phyloP scores from a whole-genome alignment of 768 basidiomycete species.

The Mycena leptocephala region DNA sequence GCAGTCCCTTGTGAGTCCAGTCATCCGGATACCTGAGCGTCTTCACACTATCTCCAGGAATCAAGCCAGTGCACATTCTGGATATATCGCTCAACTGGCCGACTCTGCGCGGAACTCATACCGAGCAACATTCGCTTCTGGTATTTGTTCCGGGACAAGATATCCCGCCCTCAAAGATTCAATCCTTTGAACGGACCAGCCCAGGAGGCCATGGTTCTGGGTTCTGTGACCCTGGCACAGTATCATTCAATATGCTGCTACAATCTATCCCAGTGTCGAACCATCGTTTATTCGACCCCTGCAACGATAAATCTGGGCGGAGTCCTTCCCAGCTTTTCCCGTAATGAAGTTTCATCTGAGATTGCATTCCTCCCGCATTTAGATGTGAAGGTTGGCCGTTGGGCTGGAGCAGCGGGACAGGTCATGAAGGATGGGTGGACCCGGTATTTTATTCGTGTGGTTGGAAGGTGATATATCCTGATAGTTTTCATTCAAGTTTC shows the following conservation, averaged over 20 bases:
- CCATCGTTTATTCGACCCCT: background rate
- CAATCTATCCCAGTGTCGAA: background rate
- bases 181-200: background rate
- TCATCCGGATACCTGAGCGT: background rate
- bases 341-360: background rate
- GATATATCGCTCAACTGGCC: constrained; percentile 16
- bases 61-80: background rate
- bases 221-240: background rate
- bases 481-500: background rate
- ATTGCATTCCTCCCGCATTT: background rate
- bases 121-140: background rate
- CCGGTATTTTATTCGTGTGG: constrained; percentile 3
- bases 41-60: background rate
- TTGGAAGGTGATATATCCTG: background rate
- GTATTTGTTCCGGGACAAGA: background rate
- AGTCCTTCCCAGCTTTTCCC: background rate
- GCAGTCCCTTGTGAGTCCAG: background rate
- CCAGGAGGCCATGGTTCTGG: background rate
- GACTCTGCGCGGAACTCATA: too few species aligned
- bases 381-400: background rate
- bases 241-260: constrained; percentile 5
- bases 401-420: background rate
- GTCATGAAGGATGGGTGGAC: background rate
- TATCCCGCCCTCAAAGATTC: background rate
- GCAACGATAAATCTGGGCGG: background rate